These are phyloP conservation scores for Firmiana major DNA, from an alignment of 345 rosid genomes.

Conservation along the genomic window DNA sequence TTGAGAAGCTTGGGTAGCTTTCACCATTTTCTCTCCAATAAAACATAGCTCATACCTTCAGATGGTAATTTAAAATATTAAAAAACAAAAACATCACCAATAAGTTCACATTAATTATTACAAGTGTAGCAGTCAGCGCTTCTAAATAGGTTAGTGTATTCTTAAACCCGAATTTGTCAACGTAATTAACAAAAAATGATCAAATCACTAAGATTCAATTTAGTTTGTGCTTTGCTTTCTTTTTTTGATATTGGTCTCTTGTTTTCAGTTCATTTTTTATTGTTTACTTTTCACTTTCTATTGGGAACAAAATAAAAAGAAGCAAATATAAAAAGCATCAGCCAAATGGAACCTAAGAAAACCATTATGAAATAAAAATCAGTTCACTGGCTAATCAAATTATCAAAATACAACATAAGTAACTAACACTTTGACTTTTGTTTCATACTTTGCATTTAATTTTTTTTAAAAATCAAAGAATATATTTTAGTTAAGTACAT, in stretches of 20 bases:
- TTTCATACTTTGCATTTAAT: not conserved
- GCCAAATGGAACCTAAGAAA: not conserved
- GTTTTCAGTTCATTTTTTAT: too few species aligned
- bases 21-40: slow-evolving; percentile 79
- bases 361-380: not conserved
- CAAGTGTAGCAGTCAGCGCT: not conserved
- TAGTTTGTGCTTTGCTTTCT: too few species aligned
- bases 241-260: too few species aligned
- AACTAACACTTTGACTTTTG: not conserved
- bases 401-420: not conserved
- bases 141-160: not conserved
- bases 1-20: slow-evolving; percentile 46
- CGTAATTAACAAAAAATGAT: not conserved
- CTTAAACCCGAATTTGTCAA: not conserved
- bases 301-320: too few species aligned
- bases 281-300: too few species aligned
- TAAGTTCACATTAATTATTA: not conserved
- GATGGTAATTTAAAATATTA: slow-evolving; percentile 6
- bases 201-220: not conserved
- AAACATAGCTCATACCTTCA: slow-evolving; percentile 93
- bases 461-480: not conserved
- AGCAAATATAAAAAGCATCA: too few species aligned
- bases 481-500: not conserved
- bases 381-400: not conserved
- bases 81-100: slow-evolving; percentile 3